Evolutionary conservation across 1,284 basidiomycete genomes (phyloP), one percentile per base, ranked within the genome.

Genomic region (Porogramme epimiltina): DNA sequence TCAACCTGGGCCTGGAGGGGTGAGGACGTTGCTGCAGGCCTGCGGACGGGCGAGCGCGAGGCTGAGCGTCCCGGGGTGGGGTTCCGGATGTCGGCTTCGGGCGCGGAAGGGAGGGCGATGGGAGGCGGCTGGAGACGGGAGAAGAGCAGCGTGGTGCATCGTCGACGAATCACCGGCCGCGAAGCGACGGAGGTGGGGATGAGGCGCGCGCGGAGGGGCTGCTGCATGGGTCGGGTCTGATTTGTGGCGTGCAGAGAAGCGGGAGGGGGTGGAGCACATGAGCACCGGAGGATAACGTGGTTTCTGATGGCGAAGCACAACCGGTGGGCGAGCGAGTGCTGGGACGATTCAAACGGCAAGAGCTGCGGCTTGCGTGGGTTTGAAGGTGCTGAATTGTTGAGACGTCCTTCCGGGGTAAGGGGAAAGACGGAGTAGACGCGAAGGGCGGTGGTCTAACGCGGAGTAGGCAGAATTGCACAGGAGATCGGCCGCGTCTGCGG

Each of bases 221-320:
- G 10, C 5, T 9, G 34, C 28, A 13, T 37, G 34, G 34, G 9
- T 37, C 34, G 34, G 34, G 13, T 16, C 6, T 37, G n/a, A 37
- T 13, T 15, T 48, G 51, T 48, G 51, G 51, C 51, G 51, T 45
- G 47, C 43, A 49, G 49, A 51, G 45, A 52, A 48, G 45, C 26
- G 47, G 46, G 31, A 24, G 24, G 36, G 51, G 15, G 41, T 33
- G 39, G 20, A 44, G 54, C 57, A 59, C 57, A 56, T 59, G 57
- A 55, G 49, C 57, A 47, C 26, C 6, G 41, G 24, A 25, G 19
- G 37, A 41, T 9, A 54, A 52, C 51, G 51, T 59, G 54, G 45
- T 11, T 53, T 56, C 57, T 59, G 57, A 59, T 59, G 53, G 42
- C 44, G 53, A 51, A 55, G 15, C 26, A 20, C 20, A 37, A 10